Percentiles rank a stretch among this genome's conserved stretches.
These are phyloP conservation scores for Extremus antarcticus DNA, from an alignment of 495 filamentous ascomycete species.

Conservation along the genomic window DNA sequence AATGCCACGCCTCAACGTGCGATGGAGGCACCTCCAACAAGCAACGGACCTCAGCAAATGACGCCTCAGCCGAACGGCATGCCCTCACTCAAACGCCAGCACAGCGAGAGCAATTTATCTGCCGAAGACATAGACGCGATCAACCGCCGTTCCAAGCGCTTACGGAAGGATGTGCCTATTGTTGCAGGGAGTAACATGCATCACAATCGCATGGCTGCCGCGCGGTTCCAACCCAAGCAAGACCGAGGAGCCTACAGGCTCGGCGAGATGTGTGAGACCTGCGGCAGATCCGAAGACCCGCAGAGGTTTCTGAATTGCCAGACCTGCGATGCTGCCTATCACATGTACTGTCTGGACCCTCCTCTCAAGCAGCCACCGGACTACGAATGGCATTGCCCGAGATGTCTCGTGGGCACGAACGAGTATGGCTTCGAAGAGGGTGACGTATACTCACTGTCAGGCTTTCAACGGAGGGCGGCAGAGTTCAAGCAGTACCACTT, in stretches of 20 bases:
- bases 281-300: constrained; percentile 69
- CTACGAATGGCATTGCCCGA: constrained; percentile 91
- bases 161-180: constrained; percentile 84
- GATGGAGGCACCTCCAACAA: constrained; percentile 40
- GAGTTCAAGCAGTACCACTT: constrained; percentile 94
- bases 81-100: constrained; percentile 62
- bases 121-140: constrained; percentile 51
- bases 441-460: constrained; percentile 84
- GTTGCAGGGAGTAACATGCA: constrained; percentile 97
- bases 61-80: constrained; percentile 40
- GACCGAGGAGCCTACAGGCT: constrained; percentile 55
- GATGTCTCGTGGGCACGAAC: constrained; percentile 89
- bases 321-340: constrained; percentile 82
- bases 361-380: constrained; percentile 68
- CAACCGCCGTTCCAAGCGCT: constrained; percentile 79
- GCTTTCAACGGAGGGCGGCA: constrained; percentile 93
- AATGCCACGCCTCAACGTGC: constrained; percentile 33
- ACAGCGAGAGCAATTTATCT: constrained; percentile 14
- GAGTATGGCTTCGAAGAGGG: constrained; percentile 98
- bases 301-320: constrained; percentile 72
- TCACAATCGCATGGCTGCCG: constrained; percentile 69
- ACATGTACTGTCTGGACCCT: constrained; percentile 80
- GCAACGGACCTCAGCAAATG: not conserved
- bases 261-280: constrained; percentile 86
- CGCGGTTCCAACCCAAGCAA: constrained; percentile 45